Evolutionary conservation across 208 protist genomes (phyloP), one percentile per base, ranked within the genome.

Genomic region (Angomonas deanei): DNA sequence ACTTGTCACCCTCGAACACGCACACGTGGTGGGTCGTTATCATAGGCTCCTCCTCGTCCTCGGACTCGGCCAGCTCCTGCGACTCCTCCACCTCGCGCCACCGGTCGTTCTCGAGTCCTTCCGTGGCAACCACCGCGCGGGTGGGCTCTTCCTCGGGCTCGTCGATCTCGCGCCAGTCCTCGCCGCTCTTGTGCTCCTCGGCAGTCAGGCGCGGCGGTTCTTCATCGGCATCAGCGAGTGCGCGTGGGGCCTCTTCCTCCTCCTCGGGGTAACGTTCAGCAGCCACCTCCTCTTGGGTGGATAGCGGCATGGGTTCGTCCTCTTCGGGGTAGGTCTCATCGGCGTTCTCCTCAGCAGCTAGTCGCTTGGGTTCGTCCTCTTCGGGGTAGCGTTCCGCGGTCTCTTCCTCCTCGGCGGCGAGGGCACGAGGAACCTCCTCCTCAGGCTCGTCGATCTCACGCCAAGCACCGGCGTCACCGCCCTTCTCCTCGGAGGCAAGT

Each of bases 31-130:
- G 36, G 11, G 36, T 42, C 11, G 36, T 42, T 42, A 42, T 47
- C 34, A 57, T 42, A 3, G 26, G 17, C 49, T 49, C 53, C 34
- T 50, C 63, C 38, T 61, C 8, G n/a, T 53, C 47, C 47, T 53
- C 23, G n/a, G 47, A 26, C n/a, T 15, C 47, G 13, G n/a, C 39
- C 15, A 65, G 23, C 21, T 65, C 30, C 39, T 60, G 24, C 52
- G 1, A 19, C 47, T 28, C 30, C 31, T 66, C 47, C 53, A 19
- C 23, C 53, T 66, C 61, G 0, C 36, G 63, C 3, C 49, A 53
- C 17, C 26, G 17, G 17, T n/a, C n/a, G n/a, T n/a, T n/a, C n/a
- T n/a, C n/a, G n/a, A n/a, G n/a, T n/a, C 34, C 27, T 8, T 27
- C 28, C 4, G 27, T 6, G 33, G n/a, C 10, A 49, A 30, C n/a